Conservation (phyloP, 768 basidiomycete species). For the Sarcodon sp. region DNA sequence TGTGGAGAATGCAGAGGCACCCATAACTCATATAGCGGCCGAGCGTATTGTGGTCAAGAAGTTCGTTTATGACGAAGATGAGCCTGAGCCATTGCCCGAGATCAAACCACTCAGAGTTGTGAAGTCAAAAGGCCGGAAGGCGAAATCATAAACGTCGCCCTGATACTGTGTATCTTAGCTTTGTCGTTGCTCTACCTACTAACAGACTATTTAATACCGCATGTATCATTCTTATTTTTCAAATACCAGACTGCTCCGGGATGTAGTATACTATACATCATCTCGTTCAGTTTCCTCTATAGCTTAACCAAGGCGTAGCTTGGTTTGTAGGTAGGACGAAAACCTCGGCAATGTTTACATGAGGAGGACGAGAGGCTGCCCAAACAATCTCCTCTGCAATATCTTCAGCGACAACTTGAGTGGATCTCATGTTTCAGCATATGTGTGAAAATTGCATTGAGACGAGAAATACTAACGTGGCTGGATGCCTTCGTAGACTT, state of each 20-base stretch:
- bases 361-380: constrained; percentile 84
- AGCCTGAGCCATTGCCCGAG: constrained; percentile 15
- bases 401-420: constrained; percentile 65
- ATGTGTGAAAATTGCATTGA: background rate
- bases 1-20: constrained; percentile 40
- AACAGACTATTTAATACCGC: background rate
- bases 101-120: constrained; percentile 32
- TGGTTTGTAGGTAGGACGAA: constrained; percentile 73
- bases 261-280: constrained; percentile 6
- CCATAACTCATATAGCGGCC: constrained; percentile 40
- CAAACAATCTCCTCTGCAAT: constrained; percentile 98
- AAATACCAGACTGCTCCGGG: constrained; percentile 5
- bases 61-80: constrained; percentile 71
- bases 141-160: constrained; percentile 7
- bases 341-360: constrained; percentile 83
- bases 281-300: constrained; percentile 31
- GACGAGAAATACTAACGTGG: constrained; percentile 46
- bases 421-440: background rate
- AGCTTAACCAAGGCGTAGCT: constrained; percentile 52
- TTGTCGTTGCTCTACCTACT: background rate
- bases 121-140: constrained; percentile 17
- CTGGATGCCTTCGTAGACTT: constrained; percentile 82
- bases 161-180: background rate
- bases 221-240: constrained; percentile 1
- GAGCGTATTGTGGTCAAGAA: constrained; percentile 67